Evolutionary conservation across 371 early-diverging fungal genomes (phyloP), one percentile per base, ranked within the genome.

Genomic region (Circinella umbellata): DNA sequence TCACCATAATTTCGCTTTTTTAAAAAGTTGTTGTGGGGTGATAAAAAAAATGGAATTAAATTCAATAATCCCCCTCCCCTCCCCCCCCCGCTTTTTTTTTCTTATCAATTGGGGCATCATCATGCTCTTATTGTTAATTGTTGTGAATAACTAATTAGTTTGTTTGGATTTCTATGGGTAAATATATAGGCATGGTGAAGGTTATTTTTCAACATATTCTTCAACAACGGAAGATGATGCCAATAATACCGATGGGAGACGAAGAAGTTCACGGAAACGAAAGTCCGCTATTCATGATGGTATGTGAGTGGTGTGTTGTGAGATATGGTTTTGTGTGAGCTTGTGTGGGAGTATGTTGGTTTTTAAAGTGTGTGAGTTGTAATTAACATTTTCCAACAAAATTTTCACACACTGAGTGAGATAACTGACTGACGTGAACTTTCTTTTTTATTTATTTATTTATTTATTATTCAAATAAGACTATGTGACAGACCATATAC

Each of bases 261-360:
- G 77, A 54, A 74, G 79, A 69, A 76, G 76, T 64, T 70, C 72
- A 38, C 76, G 80, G 51, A 80, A 77, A 62, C 67, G 80, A 70
- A 77, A 77, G 64, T 55, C 76, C 55, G 73, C 69, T 49, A 35
- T 72, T 61, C 67, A 80, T 61, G 80, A 80, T 71, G 80, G 80
- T 77, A 68, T 15, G 55, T 53, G 42, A 42, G 42, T 48, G 36
- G 65, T 64, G 51, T 51, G 51, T 42, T 42, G 27, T 27, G 27
- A 27, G 27, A 27, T 27, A 42, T 42, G 42, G 42, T 42, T 42
- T 42, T 6, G 42, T 9, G 42, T 9, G 42, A 42, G 42, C 6
- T 9, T 42, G 42, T 42, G 42, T 42, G 42, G 6, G 42, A 42
- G 42, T 42, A 6, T 42, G 11, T 42, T 42, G 42, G 42, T 42